Evolutionary conservation across 805 yeast species (phyloP).

Genomic region (Metahyphopichia silvanorum): DNA sequence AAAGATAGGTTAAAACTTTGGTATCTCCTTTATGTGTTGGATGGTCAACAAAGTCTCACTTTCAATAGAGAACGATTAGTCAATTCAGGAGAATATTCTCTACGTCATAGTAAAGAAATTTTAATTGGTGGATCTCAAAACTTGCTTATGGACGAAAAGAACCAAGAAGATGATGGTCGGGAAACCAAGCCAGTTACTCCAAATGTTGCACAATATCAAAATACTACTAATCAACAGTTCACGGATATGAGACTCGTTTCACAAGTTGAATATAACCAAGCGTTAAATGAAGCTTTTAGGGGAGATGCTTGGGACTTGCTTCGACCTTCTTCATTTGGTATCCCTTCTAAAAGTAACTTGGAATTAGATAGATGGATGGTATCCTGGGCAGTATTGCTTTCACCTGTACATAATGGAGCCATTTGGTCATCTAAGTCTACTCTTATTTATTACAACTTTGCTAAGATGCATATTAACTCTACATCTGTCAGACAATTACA

Average conservation of each 20-base stretch:
- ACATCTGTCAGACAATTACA: slow-evolving; percentile 43
- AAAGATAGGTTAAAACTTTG: slow-evolving; percentile 56
- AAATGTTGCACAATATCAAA: slow-evolving; percentile 2
- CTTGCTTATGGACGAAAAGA: slow-evolving; percentile 1
- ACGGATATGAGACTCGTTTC: slow-evolving; percentile 60
- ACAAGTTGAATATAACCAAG: slow-evolving; percentile 66
- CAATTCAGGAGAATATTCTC: slow-evolving; percentile 42
- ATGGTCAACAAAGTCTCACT: slow-evolving; percentile 66
- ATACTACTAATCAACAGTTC: slow-evolving; percentile 11
- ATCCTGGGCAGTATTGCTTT: slow-evolving; percentile 68
- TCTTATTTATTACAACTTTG: slow-evolving; percentile 67
- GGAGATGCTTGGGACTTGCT: slow-evolving; percentile 62
- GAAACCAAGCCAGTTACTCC: not conserved
- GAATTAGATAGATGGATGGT: slow-evolving; percentile 79
- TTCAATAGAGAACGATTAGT: slow-evolving; percentile 57
- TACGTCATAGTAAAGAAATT: slow-evolving; percentile 40
- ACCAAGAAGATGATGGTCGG: not conserved
- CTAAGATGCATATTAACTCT: slow-evolving; percentile 69
- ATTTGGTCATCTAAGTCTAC: slow-evolving; percentile 72
- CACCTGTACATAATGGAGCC: slow-evolving; percentile 53
- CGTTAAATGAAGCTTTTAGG: slow-evolving; percentile 52
- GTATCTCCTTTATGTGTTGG: slow-evolving; percentile 63
- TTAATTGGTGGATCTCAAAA: slow-evolving; percentile 17
- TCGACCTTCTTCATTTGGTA: slow-evolving; percentile 59
- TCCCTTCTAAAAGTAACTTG: slow-evolving; percentile 64